These are phyloP conservation scores for Tuber indicum DNA, from an alignment of 495 filamentous ascomycete species.

Conservation along the genomic window DNA sequence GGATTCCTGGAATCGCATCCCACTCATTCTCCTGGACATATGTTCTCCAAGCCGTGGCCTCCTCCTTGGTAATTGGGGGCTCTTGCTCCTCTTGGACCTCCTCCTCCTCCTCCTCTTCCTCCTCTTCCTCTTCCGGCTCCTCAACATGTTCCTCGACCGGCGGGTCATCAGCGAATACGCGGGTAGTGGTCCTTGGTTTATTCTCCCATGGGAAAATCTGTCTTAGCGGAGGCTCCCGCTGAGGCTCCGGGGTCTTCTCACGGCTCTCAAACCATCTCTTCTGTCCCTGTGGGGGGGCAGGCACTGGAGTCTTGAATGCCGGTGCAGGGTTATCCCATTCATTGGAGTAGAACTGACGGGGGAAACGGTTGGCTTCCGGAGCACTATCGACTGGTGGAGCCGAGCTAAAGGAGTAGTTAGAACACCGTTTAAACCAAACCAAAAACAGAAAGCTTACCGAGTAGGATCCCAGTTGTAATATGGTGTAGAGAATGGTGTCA, in stretches of 20 bases:
- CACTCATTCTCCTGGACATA: constrained; percentile 36
- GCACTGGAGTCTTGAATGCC: constrained; percentile 12
- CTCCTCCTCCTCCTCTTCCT: constrained; percentile 25
- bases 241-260: constrained; percentile 9
- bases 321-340: constrained; percentile 35
- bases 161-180: constrained; percentile 37
- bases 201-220: constrained; percentile 41
- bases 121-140: constrained; percentile 14
- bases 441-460: constrained; percentile 27
- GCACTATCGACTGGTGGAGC: constrained; percentile 30
- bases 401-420: constrained; percentile 27
- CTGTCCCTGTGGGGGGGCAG: constrained; percentile 7
- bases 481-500: constrained; percentile 6
- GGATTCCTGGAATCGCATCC: constrained; percentile 40
- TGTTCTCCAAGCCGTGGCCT: constrained; percentile 19
- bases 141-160: constrained; percentile 16
- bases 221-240: constrained; percentile 26
- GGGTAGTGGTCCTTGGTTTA: constrained; percentile 39
- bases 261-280: constrained; percentile 1
- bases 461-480: constrained; percentile 37
- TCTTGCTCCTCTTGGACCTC: constrained; percentile 7
- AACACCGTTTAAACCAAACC: constrained; percentile 1
- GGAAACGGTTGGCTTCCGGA: constrained; percentile 37
- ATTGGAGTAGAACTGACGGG: constrained; percentile 32
- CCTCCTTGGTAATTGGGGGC: neutral